Evolutionary conservation across 2,329 filamentous ascomycete genomes (phyloP).

Genomic region (Coleophoma crateriformis): DNA sequence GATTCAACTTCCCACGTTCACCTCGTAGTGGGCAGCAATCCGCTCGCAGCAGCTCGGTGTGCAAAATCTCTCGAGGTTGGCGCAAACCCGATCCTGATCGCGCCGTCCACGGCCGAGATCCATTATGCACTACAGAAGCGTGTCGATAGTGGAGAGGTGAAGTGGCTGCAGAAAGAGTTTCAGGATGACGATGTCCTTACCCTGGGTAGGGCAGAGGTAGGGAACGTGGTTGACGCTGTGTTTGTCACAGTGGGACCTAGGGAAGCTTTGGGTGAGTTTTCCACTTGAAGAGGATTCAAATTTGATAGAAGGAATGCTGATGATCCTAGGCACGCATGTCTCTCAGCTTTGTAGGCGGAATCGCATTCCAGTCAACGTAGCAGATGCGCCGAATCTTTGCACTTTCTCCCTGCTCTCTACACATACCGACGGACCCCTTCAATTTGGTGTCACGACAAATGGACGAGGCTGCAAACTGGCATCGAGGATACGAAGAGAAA

Average conservation of each 20-base stretch:
- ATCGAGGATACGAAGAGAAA: slow-evolving; percentile 80
- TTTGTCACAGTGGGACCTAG: slow-evolving; percentile 68
- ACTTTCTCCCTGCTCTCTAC: slow-evolving; percentile 87
- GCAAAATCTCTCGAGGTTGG: slow-evolving; percentile 75
- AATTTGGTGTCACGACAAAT: slow-evolving; percentile 93
- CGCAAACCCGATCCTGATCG: slow-evolving; percentile 73
- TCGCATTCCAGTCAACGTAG: slow-evolving; percentile 88
- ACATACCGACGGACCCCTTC: slow-evolving; percentile 83
- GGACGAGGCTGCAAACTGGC: slow-evolving; percentile 92
- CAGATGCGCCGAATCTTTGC: slow-evolving; percentile 80
- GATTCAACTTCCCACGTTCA: slow-evolving; percentile 70
- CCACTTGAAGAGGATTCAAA: neutral
- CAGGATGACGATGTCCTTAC: slow-evolving; percentile 65
- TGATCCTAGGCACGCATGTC: slow-evolving; percentile 52
- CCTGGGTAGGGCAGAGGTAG: slow-evolving; percentile 76
- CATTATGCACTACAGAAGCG: slow-evolving; percentile 55
- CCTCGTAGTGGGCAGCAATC: slow-evolving; percentile 79
- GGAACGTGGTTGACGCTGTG: slow-evolving; percentile 78
- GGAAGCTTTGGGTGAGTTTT: slow-evolving; percentile 31
- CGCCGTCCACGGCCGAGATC: slow-evolving; percentile 56
- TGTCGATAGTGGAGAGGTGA: slow-evolving; percentile 60
- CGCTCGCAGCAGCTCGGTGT: slow-evolving; percentile 81
- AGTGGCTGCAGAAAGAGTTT: slow-evolving; percentile 64
- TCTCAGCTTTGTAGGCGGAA: slow-evolving; percentile 70
- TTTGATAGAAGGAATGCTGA: slow-evolving; percentile 1